These are phyloP conservation scores for Talaromyces sp. DNA, from an alignment of 2,329 filamentous ascomycete species.

Conservation along the genomic window DNA sequence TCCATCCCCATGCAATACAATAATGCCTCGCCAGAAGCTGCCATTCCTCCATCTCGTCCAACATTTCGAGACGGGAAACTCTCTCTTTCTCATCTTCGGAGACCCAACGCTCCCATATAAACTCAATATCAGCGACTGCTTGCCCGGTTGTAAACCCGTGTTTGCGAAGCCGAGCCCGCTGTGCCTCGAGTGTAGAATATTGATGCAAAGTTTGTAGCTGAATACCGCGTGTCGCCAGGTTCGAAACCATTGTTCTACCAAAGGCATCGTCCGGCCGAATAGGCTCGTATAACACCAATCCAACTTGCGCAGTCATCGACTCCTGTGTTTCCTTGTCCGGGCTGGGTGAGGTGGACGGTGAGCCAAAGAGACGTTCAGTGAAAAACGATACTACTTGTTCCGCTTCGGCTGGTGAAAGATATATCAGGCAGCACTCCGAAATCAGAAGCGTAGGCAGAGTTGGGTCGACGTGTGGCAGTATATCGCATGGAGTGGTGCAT, in stretches of 20 bases:
- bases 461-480: constrained; percentile 53
- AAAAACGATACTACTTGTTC: constrained; percentile 68
- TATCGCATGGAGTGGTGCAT: constrained; percentile 7
- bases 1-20: constrained; percentile 85
- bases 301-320: constrained; percentile 50
- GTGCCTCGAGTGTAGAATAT: constrained; percentile 69
- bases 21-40: constrained; percentile 85
- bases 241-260: constrained; percentile 87
- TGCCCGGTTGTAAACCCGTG: constrained; percentile 67
- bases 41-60: constrained; percentile 97
- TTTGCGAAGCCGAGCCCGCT: constrained; percentile 66
- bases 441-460: constrained; percentile 78
- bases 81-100: constrained; percentile 71
- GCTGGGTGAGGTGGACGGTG: constrained; percentile 7
- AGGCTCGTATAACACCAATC: constrained; percentile 83
- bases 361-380: constrained; percentile 48
- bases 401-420: constrained; percentile 70
- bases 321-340: too few species aligned
- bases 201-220: constrained; percentile 77
- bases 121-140: constrained; percentile 62
- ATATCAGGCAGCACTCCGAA: constrained; percentile 95
- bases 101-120: constrained; percentile 81
- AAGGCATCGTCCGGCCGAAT: constrained; percentile 83
- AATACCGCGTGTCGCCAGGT: constrained; percentile 80
- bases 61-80: constrained; percentile 76